These are phyloP conservation scores for Rhizomucor miehei DNA, from an alignment of 371 early-diverging fungal genomes.

Conservation along the genomic window DNA sequence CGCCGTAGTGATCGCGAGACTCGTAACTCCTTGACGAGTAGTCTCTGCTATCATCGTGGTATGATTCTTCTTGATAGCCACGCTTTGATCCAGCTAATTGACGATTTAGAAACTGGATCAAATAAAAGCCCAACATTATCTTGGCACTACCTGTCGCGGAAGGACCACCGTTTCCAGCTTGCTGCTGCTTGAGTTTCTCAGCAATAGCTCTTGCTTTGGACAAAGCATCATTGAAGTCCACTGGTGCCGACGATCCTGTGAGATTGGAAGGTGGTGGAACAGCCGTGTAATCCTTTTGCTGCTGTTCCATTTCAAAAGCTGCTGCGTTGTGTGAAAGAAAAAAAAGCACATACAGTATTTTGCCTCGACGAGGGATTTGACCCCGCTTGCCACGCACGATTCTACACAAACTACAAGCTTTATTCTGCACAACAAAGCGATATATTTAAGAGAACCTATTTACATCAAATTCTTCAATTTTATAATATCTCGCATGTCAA, in stretches of 20 bases:
- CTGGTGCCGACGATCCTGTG: constrained; percentile 24
- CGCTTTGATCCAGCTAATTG: constrained; percentile 32
- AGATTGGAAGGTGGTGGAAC: constrained; percentile 44
- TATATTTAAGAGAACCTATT: no score
- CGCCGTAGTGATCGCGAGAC: constrained; percentile 22
- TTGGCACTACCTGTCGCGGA: constrained; percentile 27
- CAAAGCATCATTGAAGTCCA: constrained; percentile 69
- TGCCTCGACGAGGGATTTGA: no score
- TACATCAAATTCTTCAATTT: no score
- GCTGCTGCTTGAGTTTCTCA: constrained; percentile 59
- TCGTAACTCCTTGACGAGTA: constrained; percentile 11
- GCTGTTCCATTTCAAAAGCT: no score
- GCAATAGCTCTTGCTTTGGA: constrained; percentile 86
- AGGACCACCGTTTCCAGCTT: constrained; percentile 13
- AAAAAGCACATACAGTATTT: no score
- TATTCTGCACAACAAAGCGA: no score
- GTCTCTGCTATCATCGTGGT: constrained; percentile 20
- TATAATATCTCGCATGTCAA: no score
- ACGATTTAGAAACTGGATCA: constrained; percentile 15
- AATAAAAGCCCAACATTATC: constrained; percentile 14
- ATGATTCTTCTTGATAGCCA: constrained; percentile 23
- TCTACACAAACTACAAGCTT: no score
- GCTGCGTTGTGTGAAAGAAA: no score
- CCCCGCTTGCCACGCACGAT: no score
- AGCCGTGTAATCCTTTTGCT: constrained; percentile 33